These are phyloP conservation scores for Cordyceps fumosorosea DNA, from an alignment of 2,329 filamentous ascomycete genomes.

Conservation along the genomic window DNA sequence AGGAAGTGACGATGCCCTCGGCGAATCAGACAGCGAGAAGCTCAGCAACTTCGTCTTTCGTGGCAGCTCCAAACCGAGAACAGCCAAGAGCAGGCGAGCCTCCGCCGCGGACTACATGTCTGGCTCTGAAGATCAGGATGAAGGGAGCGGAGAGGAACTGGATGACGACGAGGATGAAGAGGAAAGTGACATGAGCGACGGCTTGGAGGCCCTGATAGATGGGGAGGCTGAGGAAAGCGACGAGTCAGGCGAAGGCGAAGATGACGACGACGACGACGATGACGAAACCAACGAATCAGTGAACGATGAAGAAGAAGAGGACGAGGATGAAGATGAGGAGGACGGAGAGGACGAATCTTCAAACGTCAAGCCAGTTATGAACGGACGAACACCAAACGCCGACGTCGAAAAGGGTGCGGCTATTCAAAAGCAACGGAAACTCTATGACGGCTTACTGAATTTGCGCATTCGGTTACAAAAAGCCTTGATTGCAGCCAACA, in stretches of 20 bases:
- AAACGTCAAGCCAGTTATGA: constrained; percentile 27
- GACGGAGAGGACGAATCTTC: constrained; percentile 27
- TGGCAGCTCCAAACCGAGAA: constrained; percentile 48
- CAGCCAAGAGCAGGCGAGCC: constrained; percentile 31
- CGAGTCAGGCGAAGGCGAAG: constrained; percentile 21
- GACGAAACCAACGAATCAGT: constrained; percentile 26
- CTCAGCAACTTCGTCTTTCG: constrained; percentile 67
- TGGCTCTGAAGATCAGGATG: constrained; percentile 33
- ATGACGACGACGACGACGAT: constrained; percentile 31
- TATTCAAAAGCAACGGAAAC: constrained; percentile 76
- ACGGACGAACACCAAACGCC: constrained; percentile 23
- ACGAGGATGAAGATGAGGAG: constrained; percentile 30
- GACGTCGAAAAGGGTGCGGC: constrained; percentile 82
- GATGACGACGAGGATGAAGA: constrained; percentile 28
- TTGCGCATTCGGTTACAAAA: constrained; percentile 91
- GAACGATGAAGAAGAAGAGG: constrained; percentile 28
- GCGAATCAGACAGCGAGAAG: constrained; percentile 74
- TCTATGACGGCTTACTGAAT: constrained; percentile 85
- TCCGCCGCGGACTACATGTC: constrained; percentile 54
- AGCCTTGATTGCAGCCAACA: constrained; percentile 75
- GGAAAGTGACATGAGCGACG: constrained; percentile 31
- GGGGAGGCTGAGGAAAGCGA: constrained; percentile 25
- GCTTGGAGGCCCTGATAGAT: constrained; percentile 28
- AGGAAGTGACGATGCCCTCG: constrained; percentile 64
- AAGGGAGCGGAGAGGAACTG: constrained; percentile 25